Base-by-base conservation (phyloP, 208 protist genomes). In the Trypanosoma cruzi region DNA sequence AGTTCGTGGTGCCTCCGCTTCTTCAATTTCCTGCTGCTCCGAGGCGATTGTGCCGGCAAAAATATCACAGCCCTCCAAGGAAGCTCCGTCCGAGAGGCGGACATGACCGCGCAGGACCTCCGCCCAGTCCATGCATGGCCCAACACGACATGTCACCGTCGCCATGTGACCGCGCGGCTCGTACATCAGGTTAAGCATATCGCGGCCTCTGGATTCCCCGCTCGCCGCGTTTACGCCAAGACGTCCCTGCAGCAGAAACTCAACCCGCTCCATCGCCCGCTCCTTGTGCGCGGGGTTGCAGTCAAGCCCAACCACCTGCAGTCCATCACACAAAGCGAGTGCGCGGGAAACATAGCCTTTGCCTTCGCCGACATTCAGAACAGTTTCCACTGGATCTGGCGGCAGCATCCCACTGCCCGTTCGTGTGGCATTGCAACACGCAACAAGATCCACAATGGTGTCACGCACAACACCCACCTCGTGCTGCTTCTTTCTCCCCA, bases 361-460 rank as follows among this genome's bases (percentile, higher is more conserved):
- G 28, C 92, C 92, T 64, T 97, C 92, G 7, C 92, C 92, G n/a
- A 97, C 81, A 75, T 97, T 97, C 28, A 97, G 73, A 11, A 91
- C 76, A 16, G 88, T 93, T 26, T 75, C 31, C n/a, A 90, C 83
- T 14, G 48, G 36, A 42, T 59, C 58, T 7, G 42, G 20, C 11
- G 22, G 16, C 13, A 32, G 8, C 4, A 1, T 3, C 20, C 24
- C 46, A 40, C 20, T 18, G 18, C 6, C 29, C 4, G 1, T 20
- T 24, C 5, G n/a, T 28, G 54, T 48, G 20, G 22, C 24, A 50
- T 64, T 70, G 55, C 85, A 88, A 66, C 77, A 85, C 4, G 68
- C 28, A 20, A 94, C 78, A 8, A 95, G 63, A 61, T 94, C 84
- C 11, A 67, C 50, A 13, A 93, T 68, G 0, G 82, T 86, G 10